Conservation (phyloP, 2,329 filamentous ascomycete species). For the Macrophomina pseudophaseolina region DNA sequence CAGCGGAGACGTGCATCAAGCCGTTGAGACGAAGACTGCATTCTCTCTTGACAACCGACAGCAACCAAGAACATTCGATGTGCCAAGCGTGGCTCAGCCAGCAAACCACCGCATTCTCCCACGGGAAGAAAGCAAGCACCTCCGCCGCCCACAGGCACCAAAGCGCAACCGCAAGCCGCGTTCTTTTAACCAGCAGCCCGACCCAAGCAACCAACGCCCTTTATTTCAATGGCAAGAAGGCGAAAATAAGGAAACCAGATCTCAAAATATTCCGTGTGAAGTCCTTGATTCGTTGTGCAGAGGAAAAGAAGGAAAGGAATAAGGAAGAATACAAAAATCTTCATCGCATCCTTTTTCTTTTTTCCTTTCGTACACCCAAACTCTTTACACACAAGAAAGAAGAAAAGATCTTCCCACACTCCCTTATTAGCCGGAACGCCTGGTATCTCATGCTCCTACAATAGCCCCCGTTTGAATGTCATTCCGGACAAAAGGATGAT, state of each 20-base stretch:
- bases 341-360: not conserved
- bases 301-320: not conserved
- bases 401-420: not conserved
- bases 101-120: too few relatives aligned
- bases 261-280: not conserved
- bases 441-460: conserved; percentile 23
- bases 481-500: too few relatives aligned
- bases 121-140: too few relatives aligned
- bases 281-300: conserved; percentile 10
- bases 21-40: too few relatives aligned
- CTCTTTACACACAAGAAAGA: not conserved
- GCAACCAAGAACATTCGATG: too few relatives aligned
- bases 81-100: too few relatives aligned
- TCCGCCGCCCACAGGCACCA: not conserved
- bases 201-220: too few relatives aligned
- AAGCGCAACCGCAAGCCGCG: not conserved
- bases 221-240: not conserved
- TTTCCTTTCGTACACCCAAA: not conserved
- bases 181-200: too few relatives aligned
- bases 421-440: conserved; percentile 4
- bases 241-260: not conserved
- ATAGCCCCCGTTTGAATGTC: not conserved
- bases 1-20: too few relatives aligned
- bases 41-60: too few relatives aligned
- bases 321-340: not conserved